Percentiles rank a stretch among this genome's conserved stretches.
phyloP scores from a whole-genome alignment of 2,329 filamentous ascomycete genomes.

The Mycosphaerelloides madeirae region DNA sequence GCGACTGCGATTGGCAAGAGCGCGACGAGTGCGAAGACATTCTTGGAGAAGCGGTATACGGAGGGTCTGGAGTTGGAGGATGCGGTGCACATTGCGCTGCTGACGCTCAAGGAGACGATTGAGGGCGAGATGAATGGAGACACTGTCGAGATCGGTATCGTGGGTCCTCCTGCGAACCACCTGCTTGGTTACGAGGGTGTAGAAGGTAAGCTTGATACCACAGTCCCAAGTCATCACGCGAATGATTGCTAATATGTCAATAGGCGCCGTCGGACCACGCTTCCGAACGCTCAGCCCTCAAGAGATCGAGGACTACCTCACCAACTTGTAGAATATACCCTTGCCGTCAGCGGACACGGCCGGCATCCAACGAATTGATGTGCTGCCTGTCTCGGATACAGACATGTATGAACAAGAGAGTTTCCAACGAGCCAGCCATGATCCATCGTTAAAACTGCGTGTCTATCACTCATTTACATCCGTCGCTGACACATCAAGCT shows the following conservation, averaged over 20 bases:
- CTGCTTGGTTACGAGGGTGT: slow-evolving; percentile 87
- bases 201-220: slow-evolving; percentile 39
- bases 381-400: not conserved
- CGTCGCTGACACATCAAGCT: not conserved
- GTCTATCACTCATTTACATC: not conserved
- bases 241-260: not conserved
- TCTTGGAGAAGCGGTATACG: slow-evolving; percentile 97
- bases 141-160: slow-evolving; percentile 96
- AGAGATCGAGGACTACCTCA: slow-evolving; percentile 99
- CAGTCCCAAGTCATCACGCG: not conserved
- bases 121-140: slow-evolving; percentile 98
- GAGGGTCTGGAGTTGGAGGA: slow-evolving; percentile 96
- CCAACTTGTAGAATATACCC: slow-evolving; percentile 69
- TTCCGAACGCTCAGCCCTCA: slow-evolving; percentile 94
- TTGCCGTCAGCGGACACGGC: not conserved
- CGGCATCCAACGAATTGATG: slow-evolving; percentile 1
- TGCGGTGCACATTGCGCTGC: slow-evolving; percentile 93
- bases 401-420: slow-evolving; percentile 7
- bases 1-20: slow-evolving; percentile 98
- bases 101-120: slow-evolving; percentile 98
- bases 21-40: slow-evolving; percentile 96
- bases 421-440: not conserved
- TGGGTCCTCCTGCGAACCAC: slow-evolving; percentile 89
- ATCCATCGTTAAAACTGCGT: not conserved
- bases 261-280: slow-evolving; percentile 71